Conservation (phyloP, 140 eudicot species). For the Artemisia princeps region DNA sequence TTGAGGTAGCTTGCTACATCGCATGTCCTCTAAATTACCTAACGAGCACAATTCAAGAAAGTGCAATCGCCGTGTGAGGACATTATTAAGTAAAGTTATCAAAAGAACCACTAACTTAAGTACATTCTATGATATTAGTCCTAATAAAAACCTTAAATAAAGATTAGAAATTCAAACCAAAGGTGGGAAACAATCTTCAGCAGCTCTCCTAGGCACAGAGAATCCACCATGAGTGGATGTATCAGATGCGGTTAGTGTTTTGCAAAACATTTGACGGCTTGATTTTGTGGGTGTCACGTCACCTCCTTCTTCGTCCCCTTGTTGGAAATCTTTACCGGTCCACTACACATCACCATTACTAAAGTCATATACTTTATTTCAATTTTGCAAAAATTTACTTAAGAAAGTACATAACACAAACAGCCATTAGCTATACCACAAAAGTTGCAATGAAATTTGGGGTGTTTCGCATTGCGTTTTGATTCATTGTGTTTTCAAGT, state of each 20-base stretch:
- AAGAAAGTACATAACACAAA: neutral
- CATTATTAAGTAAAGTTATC: neutral
- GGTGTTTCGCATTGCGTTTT: no score
- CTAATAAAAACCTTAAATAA: neutral
- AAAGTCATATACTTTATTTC: neutral
- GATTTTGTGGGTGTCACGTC: conserved; percentile 46
- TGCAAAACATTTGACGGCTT: conserved; percentile 90
- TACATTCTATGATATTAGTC: neutral
- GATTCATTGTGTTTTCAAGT: no score
- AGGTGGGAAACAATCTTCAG: conserved; percentile 92
- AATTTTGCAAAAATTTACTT: neutral
- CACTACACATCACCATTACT: conserved; percentile 30
- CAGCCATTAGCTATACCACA: neutral
- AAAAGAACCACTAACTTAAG: neutral
- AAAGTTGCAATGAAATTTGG: conserved; percentile 5
- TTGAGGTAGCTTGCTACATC: no score
- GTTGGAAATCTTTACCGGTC: conserved; percentile 33
- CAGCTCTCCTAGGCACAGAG: conserved; percentile 86
- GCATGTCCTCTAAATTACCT: no score
- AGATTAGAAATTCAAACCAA: conserved; percentile 18
- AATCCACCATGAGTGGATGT: conserved; percentile 96
- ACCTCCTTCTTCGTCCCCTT: conserved; percentile 55
- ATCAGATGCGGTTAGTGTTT: conserved; percentile 89
- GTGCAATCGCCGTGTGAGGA: no score
- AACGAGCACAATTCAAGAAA: no score